These are phyloP conservation scores for Kuraishia piskuri DNA, from an alignment of 805 yeast species.

Conservation along the genomic window DNA sequence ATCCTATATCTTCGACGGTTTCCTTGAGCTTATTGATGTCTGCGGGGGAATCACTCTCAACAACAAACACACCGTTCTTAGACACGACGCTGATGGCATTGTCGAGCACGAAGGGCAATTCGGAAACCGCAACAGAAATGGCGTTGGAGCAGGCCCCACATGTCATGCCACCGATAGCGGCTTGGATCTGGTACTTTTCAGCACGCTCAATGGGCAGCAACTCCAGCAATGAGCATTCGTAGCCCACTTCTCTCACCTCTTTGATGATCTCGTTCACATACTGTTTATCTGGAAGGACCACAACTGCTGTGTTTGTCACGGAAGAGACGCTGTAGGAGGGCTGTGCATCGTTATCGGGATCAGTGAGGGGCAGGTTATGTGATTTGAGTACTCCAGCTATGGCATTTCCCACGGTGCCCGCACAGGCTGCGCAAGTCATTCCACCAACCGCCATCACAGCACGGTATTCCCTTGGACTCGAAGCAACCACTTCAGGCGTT, in stretches of 20 bases:
- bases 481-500: conserved; percentile 12
- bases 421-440: conserved; percentile 63
- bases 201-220: conserved; percentile 48
- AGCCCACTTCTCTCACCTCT: conserved; percentile 35
- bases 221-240: conserved; percentile 45
- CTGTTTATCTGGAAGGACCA: conserved; percentile 43
- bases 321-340: conserved; percentile 28
- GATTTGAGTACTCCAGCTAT: conserved; percentile 19
- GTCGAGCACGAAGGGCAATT: conserved; percentile 43
- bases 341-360: conserved; percentile 9
- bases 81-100: conserved; percentile 49
- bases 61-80: conserved; percentile 53
- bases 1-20: conserved; percentile 59
- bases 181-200: conserved; percentile 40
- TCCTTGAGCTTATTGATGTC: conserved; percentile 34
- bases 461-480: conserved; percentile 22
- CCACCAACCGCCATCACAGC: conserved; percentile 54
- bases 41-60: conserved; percentile 31
- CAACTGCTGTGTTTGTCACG: conserved; percentile 46
- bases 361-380: conserved; percentile 9
- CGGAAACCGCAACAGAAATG: conserved; percentile 35
- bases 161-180: conserved; percentile 65
- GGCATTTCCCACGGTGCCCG: conserved; percentile 37
- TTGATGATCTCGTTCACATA: conserved; percentile 40
- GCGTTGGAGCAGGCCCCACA: conserved; percentile 63